These are phyloP conservation scores for Nigrograna mackinnonii DNA, from an alignment of 2,329 filamentous ascomycete species.

Conservation along the genomic window DNA sequence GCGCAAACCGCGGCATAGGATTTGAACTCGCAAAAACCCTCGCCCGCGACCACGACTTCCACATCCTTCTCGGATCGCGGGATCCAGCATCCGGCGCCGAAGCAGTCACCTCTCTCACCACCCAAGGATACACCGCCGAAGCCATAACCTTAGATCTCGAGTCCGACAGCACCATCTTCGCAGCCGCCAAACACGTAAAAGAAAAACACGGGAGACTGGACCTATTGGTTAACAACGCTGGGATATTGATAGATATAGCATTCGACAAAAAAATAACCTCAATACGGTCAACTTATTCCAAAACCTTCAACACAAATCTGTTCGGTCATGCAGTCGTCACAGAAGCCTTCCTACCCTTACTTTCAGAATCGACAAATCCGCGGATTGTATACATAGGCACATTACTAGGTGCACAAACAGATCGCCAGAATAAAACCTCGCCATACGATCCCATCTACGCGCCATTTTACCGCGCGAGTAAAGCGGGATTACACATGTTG, in stretches of 20 bases:
- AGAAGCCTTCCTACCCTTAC: constrained; percentile 11
- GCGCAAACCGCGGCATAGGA: constrained; percentile 21
- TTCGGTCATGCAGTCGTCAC: constrained; percentile 10
- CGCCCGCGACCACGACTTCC: constrained; percentile 14
- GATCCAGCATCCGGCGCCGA: constrained; percentile 3
- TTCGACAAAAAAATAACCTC: too few relatives aligned
- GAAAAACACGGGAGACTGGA: constrained; percentile 12
- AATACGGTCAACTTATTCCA: background rate
- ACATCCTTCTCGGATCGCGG: constrained; percentile 19
- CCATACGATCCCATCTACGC: background rate
- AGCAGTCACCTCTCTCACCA: constrained; percentile 6
- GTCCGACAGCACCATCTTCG: constrained; percentile 16
- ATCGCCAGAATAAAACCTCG: background rate
- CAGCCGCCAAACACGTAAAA: constrained; percentile 9
- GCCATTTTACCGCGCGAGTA: constrained; percentile 6
- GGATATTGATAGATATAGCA: constrained; percentile 4
- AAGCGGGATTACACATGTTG: constrained; percentile 13
- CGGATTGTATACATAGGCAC: constrained; percentile 9
- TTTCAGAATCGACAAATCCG: constrained; percentile 3
- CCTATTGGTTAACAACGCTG: constrained; percentile 20
- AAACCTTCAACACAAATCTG: constrained; percentile 12
- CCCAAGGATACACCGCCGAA: constrained; percentile 10
- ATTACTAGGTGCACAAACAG: constrained; percentile 7
- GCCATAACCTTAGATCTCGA: constrained; percentile 24
- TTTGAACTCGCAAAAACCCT: constrained; percentile 12